These are phyloP conservation scores for Beauveria scarabaeidicola DNA, from an alignment of 2,329 filamentous ascomycete genomes.

Conservation along the genomic window DNA sequence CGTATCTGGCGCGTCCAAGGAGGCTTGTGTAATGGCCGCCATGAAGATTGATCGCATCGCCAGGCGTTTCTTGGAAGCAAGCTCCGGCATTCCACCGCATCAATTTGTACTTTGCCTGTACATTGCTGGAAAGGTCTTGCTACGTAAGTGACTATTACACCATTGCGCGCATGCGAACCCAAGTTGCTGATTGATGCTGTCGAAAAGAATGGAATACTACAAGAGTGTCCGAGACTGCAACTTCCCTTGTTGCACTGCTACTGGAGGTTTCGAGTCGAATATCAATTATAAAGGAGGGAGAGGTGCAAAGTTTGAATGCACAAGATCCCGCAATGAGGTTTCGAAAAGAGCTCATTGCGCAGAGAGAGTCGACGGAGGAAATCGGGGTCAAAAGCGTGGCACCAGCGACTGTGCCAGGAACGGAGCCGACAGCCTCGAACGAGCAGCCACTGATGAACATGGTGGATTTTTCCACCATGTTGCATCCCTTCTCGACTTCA, in stretches of 20 bases:
- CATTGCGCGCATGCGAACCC: background rate
- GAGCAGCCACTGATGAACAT: constrained; percentile 1
- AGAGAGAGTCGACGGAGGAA: background rate
- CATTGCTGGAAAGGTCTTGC: constrained; percentile 25
- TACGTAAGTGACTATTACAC: background rate
- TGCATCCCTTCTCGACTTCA: constrained; percentile 10
- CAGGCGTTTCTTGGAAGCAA: constrained; percentile 26
- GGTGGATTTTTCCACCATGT: constrained; percentile 8
- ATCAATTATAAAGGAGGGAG: constrained; percentile 24
- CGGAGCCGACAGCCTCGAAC: background rate
- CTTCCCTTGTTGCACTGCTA: constrained; percentile 25
- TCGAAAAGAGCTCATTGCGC: constrained; percentile 18
- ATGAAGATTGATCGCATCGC: constrained; percentile 30
- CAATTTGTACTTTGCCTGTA: constrained; percentile 34
- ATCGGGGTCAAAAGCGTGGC: background rate
- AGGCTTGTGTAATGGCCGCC: constrained; percentile 31
- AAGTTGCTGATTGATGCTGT: background rate
- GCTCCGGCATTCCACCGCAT: constrained; percentile 21
- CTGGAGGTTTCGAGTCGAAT: constrained; percentile 26
- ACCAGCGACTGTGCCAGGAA: too few relatives aligned
- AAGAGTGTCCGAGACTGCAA: constrained; percentile 23
- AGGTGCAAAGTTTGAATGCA: background rate
- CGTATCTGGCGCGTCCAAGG: constrained; percentile 29
- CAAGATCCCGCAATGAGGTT: constrained; percentile 28
- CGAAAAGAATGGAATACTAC: constrained; percentile 15